Evolutionary conservation across 192 early-diverging fungal species (phyloP).

Genomic region (Glomus cerebriforme): DNA sequence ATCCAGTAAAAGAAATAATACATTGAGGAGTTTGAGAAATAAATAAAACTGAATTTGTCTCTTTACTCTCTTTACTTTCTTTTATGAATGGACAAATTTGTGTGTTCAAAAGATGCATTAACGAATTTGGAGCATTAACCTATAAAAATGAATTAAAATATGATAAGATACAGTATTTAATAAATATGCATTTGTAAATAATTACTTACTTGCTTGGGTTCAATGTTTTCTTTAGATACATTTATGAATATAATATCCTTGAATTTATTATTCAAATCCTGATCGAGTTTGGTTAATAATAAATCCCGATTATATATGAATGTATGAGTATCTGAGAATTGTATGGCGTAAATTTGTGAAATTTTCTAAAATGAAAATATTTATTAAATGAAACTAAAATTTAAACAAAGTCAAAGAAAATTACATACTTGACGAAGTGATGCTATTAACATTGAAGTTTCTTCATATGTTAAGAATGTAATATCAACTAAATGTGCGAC

Average conservation of each 20-base stretch:
- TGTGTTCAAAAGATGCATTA: neutral
- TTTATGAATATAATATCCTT: neutral
- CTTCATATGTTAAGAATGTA: neutral
- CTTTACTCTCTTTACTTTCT: neutral
- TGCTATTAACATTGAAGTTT: neutral
- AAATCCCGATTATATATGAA: conserved; percentile 9
- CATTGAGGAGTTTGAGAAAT: neutral
- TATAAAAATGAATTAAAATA: neutral
- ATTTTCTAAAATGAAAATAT: neutral
- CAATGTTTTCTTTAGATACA: neutral
- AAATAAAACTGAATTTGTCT: neutral
- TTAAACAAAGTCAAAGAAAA: neutral
- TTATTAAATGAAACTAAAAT: neutral
- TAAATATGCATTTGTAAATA: too few species aligned
- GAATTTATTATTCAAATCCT: neutral
- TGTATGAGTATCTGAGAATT: conserved; percentile 7
- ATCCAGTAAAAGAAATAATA: neutral
- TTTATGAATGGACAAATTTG: neutral
- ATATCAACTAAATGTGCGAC: neutral
- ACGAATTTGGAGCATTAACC: neutral
- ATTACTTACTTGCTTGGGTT: neutral
- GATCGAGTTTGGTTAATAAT: neutral
- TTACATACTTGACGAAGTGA: neutral
- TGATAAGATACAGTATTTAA: too few species aligned
- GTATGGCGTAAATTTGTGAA: neutral